Percentiles rank a stretch among this genome's conserved stretches.
Evolutionary conservation across 345 rosid species (phyloP).

Genomic region (Linum trigynum): DNA sequence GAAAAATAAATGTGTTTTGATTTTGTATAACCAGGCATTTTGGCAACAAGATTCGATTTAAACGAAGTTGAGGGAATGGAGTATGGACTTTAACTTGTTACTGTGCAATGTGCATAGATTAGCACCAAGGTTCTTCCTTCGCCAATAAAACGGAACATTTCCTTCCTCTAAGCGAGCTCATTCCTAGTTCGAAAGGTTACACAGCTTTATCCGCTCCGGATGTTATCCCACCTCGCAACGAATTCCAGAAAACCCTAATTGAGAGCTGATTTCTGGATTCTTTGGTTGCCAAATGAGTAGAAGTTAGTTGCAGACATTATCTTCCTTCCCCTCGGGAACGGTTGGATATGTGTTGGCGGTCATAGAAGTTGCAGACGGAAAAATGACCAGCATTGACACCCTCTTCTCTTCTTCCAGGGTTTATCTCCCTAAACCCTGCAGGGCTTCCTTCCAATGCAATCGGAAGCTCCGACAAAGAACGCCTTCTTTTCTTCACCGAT

Average conservation of each 20-base stretch:
- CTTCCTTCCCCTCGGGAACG: background rate
- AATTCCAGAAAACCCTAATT: background rate
- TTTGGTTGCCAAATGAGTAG: background rate
- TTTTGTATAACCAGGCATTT: too few species aligned
- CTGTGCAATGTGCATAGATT: background rate
- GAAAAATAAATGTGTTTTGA: too few species aligned
- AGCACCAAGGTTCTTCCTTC: too few species aligned
- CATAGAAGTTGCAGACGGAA: background rate
- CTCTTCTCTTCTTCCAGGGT: constrained; percentile 35
- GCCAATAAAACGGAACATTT: too few species aligned
- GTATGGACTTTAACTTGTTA: background rate
- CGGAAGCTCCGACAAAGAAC: constrained; percentile 24
- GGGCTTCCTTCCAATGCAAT: constrained; percentile 12
- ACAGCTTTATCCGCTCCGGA: background rate
- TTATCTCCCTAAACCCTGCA: constrained; percentile 30
- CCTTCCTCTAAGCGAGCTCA: background rate
- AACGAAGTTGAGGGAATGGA: too few species aligned
- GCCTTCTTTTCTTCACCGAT: constrained; percentile 32
- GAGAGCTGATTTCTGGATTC: background rate
- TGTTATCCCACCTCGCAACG: background rate
- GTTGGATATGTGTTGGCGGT: background rate
- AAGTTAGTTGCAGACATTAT: background rate
- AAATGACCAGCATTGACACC: constrained; percentile 42
- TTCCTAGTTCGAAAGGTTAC: background rate
- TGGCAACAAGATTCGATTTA: too few species aligned